A percentile compares a stretch with the other conserved stretches of the same genome.
Evolutionary conservation across 208 protist genomes (phyloP).

Genomic region (Entamoeba invadens): DNA sequence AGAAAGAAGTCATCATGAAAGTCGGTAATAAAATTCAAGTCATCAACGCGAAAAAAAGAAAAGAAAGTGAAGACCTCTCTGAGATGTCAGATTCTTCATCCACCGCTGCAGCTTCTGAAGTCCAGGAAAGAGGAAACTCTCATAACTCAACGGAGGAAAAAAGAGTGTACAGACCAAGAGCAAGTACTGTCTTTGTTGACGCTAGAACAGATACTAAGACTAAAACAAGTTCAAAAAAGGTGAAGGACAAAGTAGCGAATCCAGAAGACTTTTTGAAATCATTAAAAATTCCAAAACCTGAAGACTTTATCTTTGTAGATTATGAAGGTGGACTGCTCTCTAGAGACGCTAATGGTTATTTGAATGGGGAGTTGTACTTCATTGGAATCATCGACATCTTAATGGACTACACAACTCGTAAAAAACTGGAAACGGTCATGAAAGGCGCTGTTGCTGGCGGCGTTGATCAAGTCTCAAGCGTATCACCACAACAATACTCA

Average conservation of each 20-base stretch:
- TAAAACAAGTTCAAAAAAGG: not conserved
- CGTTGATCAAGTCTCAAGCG: not conserved
- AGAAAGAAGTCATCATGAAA: not conserved
- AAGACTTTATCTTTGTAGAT: not conserved
- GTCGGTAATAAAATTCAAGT: not conserved
- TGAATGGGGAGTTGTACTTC: not conserved
- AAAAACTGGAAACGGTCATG: not conserved
- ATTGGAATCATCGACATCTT: not conserved
- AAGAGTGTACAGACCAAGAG: not conserved
- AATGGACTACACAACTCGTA: not conserved
- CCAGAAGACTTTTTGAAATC: not conserved
- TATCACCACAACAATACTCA: not conserved
- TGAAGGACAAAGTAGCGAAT: not conserved
- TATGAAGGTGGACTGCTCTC: not conserved
- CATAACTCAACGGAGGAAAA: not conserved
- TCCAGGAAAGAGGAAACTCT: not conserved
- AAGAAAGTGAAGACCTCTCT: not conserved
- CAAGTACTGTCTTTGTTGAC: not conserved
- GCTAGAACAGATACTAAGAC: not conserved
- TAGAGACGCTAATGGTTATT: not conserved
- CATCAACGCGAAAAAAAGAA: not conserved
- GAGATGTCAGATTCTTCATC: not conserved
- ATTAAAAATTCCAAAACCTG: not conserved
- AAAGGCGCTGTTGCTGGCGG: not conserved
- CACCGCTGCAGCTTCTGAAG: too few relatives aligned